Base-by-base conservation (phyloP, 2,329 filamentous ascomycete genomes). In the Ascochyta koolunga region DNA sequence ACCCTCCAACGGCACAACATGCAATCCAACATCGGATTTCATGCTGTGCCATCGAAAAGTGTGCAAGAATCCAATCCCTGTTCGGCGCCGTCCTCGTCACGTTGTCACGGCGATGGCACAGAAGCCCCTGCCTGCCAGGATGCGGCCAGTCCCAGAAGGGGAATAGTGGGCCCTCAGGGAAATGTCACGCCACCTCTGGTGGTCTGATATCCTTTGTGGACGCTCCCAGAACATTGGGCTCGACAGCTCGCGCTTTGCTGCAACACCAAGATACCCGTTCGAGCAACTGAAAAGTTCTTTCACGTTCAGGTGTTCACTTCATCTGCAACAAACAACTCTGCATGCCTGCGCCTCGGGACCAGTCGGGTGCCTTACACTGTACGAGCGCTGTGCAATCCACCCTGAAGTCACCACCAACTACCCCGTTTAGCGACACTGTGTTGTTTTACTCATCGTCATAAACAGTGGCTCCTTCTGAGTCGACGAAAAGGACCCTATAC, bases 131-230 rank as follows among this genome's bases (percentile, higher is more conserved):
- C 19, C 33, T 22, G n/a, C 54, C 39, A 46, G 43, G 52, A 49
- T 36, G 51, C 36, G 49, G 47, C 39, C 51, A 50, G 47, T 25
- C 40, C 45, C 40, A 29, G 44, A 60, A 38, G 46, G 36, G 57
- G 29, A 53, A 54, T 35, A 50, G 52, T 53, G 60, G 58, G 50
- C 51, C 25, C 38, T 44, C 50, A 41, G 36, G 54, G 31, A 61
- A 64, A 68, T 65, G 55, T 72, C 70, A 72, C 69, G 68, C 70
- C 70, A 72, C 67, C 52, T 35, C n/a, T 50, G 58, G 68, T 72
- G 70, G 70, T 62, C 64, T 72, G 70, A 72, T 69, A 47, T 53
- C 36, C 29, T 42, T 53, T 50, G 50, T 47, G 49, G 36, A 49
- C 49, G 41, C 49, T 43, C 52, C 47, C 59, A 43, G 44, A 50